These are phyloP conservation scores for Rhamnella rubrinervis DNA, from an alignment of 331 rosid species.

Conservation along the genomic window DNA sequence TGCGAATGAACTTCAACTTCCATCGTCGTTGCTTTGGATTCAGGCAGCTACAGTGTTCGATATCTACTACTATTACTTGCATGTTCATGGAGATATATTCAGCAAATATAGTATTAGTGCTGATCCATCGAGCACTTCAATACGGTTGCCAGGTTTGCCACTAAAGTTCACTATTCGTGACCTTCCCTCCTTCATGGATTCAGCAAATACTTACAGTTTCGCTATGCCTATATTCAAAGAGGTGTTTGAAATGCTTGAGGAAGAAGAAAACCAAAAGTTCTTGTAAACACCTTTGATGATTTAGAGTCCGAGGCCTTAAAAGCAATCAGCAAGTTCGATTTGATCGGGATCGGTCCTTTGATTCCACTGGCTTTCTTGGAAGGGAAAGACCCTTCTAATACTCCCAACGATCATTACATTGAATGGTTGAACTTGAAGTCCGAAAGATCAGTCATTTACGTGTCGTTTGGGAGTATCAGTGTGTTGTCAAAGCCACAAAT, in stretches of 20 bases:
- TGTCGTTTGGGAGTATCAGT: slow-evolving; percentile 32
- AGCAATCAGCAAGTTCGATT: slow-evolving; percentile 5
- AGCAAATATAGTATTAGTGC: neutral
- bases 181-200: slow-evolving; percentile 19
- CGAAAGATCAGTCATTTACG: slow-evolving; percentile 27
- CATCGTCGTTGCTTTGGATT: slow-evolving; percentile 20
- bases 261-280: slow-evolving; percentile 8
- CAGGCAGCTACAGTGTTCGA: slow-evolving; percentile 26
- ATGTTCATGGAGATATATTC: neutral
- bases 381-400: slow-evolving; percentile 14
- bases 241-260: slow-evolving; percentile 10
- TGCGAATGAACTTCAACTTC: slow-evolving; percentile 21
- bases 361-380: slow-evolving; percentile 12
- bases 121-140: neutral
- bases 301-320: slow-evolving; percentile 30
- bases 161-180: slow-evolving; percentile 2
- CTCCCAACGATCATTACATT: slow-evolving; percentile 7
- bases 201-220: neutral
- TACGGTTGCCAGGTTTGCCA: slow-evolving; percentile 29
- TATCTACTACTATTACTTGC: slow-evolving; percentile 23
- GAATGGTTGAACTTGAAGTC: slow-evolving; percentile 34
- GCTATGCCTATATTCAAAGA: slow-evolving; percentile 6
- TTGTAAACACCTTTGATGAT: slow-evolving; percentile 35
- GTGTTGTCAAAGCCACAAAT: slow-evolving; percentile 21
- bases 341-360: slow-evolving; percentile 36